phyloP scores from a whole-genome alignment of 306 rosid species.

The Herpetospermum pedunculosum region DNA sequence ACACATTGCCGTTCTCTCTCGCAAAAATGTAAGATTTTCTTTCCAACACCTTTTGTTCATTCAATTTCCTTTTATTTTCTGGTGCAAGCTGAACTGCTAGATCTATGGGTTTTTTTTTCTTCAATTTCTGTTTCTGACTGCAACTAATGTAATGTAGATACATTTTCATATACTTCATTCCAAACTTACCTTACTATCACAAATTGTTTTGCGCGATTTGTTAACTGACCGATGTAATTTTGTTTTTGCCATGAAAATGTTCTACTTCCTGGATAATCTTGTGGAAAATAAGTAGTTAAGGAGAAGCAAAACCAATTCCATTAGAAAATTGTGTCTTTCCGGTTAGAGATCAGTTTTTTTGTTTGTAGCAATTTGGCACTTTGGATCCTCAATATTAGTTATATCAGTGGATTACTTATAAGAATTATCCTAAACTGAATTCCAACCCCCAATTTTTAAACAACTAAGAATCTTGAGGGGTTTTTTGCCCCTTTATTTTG shows the following conservation, averaged over 20 bases:
- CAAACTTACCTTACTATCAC: not conserved
- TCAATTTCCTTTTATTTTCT: not conserved
- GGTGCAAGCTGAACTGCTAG: not conserved
- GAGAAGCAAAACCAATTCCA: not conserved
- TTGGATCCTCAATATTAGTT: not conserved
- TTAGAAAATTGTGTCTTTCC: not conserved
- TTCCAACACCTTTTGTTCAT: not conserved
- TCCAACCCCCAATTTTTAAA: not conserved
- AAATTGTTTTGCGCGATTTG: not conserved
- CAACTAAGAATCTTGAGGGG: not conserved
- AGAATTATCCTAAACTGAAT: not conserved
- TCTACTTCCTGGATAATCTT: not conserved
- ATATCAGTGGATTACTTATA: not conserved
- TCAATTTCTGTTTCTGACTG: not conserved
- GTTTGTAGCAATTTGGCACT: not conserved
- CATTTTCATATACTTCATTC: not conserved
- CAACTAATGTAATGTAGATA: not conserved
- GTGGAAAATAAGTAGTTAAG: not conserved
- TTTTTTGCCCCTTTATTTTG: not conserved
- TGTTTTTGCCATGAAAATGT: not conserved
- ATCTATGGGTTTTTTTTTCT: not conserved
- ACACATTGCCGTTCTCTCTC: slow-evolving; percentile 23
- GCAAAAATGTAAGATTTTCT: slow-evolving; percentile 25
- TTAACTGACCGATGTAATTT: not conserved
- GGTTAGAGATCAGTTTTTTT: not conserved